phyloP scores from a whole-genome alignment of 441 rosid genomes.

The Lepidium campestre region DNA sequence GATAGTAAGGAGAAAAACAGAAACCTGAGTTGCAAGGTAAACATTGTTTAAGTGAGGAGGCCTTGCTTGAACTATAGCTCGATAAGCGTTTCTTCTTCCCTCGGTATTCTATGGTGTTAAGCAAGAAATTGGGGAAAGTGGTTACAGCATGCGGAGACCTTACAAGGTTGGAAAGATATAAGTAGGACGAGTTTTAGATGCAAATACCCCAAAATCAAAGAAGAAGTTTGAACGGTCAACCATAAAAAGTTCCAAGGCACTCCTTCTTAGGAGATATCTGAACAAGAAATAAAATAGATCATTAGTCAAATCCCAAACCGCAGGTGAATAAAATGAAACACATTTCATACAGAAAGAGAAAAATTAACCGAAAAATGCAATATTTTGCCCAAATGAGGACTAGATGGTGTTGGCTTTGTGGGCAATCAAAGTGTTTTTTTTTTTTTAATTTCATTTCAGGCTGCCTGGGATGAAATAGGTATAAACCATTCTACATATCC shows the following conservation, averaged over 20 bases:
- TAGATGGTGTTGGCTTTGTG: constrained; percentile 2
- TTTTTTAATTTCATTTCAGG: not conserved
- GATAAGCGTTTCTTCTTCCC: constrained; percentile 90
- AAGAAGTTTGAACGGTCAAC: constrained; percentile 96
- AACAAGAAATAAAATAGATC: constrained; percentile 15
- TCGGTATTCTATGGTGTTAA: constrained; percentile 61
- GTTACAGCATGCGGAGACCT: constrained; percentile 11
- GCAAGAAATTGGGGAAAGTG: constrained; percentile 5
- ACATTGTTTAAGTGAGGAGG: constrained; percentile 95
- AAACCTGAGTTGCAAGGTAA: constrained; percentile 98
- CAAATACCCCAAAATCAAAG: constrained; percentile 93
- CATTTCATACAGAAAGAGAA: not conserved
- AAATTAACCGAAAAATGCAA: not conserved
- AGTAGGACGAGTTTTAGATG: constrained; percentile 19
- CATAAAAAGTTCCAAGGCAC: constrained; percentile 98
- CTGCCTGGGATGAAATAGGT: not conserved
- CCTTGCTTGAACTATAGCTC: constrained; percentile 83
- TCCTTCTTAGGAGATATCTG: constrained; percentile 96
- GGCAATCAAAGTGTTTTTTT: not conserved
- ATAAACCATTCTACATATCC: not conserved
- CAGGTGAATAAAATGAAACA: not conserved
- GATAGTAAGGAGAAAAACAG: not conserved
- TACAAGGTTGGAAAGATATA: constrained; percentile 9
- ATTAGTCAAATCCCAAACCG: constrained; percentile 4
- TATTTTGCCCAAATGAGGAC: not conserved